Evolutionary conservation across 495 filamentous ascomycete species (phyloP), one percentile per base, ranked within the genome.

Genomic region (Chlorociboria aeruginascens): DNA sequence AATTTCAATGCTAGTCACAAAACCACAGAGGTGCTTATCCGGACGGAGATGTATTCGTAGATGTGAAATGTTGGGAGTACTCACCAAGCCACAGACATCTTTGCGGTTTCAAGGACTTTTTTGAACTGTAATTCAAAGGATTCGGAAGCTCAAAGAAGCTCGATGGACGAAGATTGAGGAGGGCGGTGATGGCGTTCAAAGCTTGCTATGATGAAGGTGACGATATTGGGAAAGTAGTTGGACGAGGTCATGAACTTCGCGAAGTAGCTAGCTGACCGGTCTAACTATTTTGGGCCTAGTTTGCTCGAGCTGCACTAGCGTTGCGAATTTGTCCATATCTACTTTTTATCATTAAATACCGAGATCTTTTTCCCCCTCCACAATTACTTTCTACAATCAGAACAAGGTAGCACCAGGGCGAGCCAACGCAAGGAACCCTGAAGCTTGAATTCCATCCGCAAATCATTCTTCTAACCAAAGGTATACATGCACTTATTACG

Each of bases 361-460:
- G 4, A 25, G 20, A 25, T 25, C 20, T 25, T 25, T 25, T 25
- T 25, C 4, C 4, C 20, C 20, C n/a, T n/a, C 20, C 20, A 25
- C 20, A 4, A 25, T 25, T 25, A 25, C 1, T 25, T 25, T 25
- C n/a, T 1, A 25, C 20, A 4, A 25, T 4, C 20, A 25, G 20
- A n/a, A n/a, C n/a, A n/a, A n/a, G n/a, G n/a, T n/a, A n/a, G 13
- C 31, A 35, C 29, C 63, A 74, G 72, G 72, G 72, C 72, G 72
- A 76, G 70, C 72, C 58, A 77, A 69, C 67, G 75, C 75, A 76
- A 74, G 73, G 76, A 78, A 77, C 76, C 73, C 72, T 76, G 65
- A 48, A 25, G 20, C 20, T 25, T 2, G 2, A 25, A 25, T 1
- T 25, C 20, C 4, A 4, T 25, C 1, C 20, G 4, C 4, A 25